phyloP scores from a whole-genome alignment of 345 rosid species.

The Mallotus nudiflorus region DNA sequence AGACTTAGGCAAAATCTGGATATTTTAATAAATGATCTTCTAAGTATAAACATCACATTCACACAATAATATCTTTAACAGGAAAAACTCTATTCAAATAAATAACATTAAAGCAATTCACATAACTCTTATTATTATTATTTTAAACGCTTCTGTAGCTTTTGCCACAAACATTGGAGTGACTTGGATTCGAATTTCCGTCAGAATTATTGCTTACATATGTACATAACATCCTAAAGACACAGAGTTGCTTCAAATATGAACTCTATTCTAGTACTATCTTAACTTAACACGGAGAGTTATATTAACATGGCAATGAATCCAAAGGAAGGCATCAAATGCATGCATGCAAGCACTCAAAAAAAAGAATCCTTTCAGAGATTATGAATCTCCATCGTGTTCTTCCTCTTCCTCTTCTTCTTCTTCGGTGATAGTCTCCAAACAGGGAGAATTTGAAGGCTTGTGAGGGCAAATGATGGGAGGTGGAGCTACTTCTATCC shows the following conservation, averaged over 20 bases:
- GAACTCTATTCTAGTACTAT: neutral
- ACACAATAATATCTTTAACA: no score
- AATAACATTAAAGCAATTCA: no score
- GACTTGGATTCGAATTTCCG: no score
- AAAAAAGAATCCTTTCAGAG: neutral
- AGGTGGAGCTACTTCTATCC: slow-evolving; percentile 54
- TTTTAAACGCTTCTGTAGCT: no score
- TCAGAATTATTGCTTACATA: no score
- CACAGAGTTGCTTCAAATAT: neutral
- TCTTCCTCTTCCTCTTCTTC: slow-evolving; percentile 24
- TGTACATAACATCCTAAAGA: neutral
- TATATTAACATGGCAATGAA: neutral
- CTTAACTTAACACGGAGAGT: no score
- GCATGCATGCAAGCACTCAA: no score
- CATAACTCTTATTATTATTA: no score
- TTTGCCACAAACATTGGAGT: no score
- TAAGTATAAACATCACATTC: no score
- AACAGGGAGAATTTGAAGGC: slow-evolving; percentile 42
- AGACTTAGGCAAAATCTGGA: no score
- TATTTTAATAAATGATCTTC: no score
- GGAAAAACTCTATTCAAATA: neutral
- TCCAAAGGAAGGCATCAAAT: neutral
- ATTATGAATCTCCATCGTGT: slow-evolving; percentile 15
- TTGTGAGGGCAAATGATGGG: slow-evolving; percentile 38
- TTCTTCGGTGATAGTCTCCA: slow-evolving; percentile 48